These are phyloP conservation scores for Podaxis sp. DNA, from an alignment of 768 basidiomycete genomes.

Conservation along the genomic window DNA sequence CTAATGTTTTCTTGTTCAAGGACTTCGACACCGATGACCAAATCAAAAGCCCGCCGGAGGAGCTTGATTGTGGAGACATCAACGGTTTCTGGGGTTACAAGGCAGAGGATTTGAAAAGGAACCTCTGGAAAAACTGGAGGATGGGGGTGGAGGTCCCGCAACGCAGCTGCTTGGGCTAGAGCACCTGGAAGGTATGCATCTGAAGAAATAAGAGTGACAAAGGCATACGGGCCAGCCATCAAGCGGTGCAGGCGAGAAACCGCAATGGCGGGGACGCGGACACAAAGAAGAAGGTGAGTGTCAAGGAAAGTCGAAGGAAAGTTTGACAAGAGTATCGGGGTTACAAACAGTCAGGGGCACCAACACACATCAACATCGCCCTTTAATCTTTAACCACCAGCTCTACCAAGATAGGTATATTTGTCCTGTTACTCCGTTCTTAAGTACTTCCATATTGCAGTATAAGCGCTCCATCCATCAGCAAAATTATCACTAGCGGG, in stretches of 20 bases:
- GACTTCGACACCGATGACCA: constrained; percentile 90
- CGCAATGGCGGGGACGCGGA: constrained; percentile 20
- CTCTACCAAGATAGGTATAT: background rate
- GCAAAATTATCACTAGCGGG: background rate
- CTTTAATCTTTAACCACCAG: constrained; percentile 18
- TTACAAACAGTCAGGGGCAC: constrained; percentile 17
- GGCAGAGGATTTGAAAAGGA: constrained; percentile 79
- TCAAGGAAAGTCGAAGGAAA: constrained; percentile 7
- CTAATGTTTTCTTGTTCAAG: constrained; percentile 68
- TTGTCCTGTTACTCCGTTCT: background rate
- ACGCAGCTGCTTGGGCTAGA: constrained; percentile 79
- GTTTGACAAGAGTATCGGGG: constrained; percentile 17
- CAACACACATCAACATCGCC: constrained; percentile 31
- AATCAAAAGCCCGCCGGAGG: constrained; percentile 75
- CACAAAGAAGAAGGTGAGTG: constrained; percentile 14
- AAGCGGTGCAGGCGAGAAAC: constrained; percentile 25
- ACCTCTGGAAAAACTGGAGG: constrained; percentile 58
- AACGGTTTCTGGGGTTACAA: constrained; percentile 93
- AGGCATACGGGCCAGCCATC: constrained; percentile 73
- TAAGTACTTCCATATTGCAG: background rate
- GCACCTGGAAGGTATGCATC: constrained; percentile 93
- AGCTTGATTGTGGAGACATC: constrained; percentile 78
- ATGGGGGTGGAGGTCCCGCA: constrained; percentile 73
- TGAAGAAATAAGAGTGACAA: constrained; percentile 91
- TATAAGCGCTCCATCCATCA: background rate